Evolutionary conservation across 2,329 filamentous ascomycete species (phyloP).

Genomic region (Penicillium corylophilum): DNA sequence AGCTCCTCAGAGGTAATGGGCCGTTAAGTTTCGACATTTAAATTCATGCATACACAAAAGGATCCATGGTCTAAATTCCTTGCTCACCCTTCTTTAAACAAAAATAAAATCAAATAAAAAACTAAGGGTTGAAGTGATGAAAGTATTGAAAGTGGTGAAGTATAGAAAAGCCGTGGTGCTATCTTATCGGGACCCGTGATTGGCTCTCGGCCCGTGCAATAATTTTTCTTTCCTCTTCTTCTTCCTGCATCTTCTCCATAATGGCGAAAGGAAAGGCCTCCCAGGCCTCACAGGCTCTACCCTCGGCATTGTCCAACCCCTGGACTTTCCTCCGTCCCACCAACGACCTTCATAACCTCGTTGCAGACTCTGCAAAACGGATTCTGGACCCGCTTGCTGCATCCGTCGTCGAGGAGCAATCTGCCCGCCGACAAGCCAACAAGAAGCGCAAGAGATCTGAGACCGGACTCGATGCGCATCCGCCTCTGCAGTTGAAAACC

Average conservation of each 20-base stretch:
- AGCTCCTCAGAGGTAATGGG: too few species aligned
- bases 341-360: constrained; percentile 63
- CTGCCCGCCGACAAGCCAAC: constrained; percentile 63
- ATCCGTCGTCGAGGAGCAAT: constrained; percentile 71
- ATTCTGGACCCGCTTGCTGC: constrained; percentile 76
- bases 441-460: constrained; percentile 74
- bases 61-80: too few species aligned
- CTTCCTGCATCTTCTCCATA: background rate
- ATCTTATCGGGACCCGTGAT: constrained; percentile 17
- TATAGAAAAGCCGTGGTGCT: background rate
- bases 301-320: constrained; percentile 57
- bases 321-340: constrained; percentile 76
- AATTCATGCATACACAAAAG: too few species aligned
- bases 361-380: constrained; percentile 73
- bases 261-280: constrained; percentile 19
- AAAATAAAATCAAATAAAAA: too few species aligned
- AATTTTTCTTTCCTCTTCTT: constrained; percentile 23
- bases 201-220: constrained; percentile 11
- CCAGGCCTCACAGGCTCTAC: constrained; percentile 11
- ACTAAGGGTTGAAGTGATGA: background rate
- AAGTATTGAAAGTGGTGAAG: background rate
- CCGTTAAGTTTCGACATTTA: too few species aligned
- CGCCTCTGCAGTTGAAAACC: constrained; percentile 73
- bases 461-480: constrained; percentile 45
- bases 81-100: too few species aligned